Percentiles rank a stretch among this genome's conserved stretches.
Conservation (phyloP, 129 eudicot genomes). For the Escallonia rubra region DNA sequence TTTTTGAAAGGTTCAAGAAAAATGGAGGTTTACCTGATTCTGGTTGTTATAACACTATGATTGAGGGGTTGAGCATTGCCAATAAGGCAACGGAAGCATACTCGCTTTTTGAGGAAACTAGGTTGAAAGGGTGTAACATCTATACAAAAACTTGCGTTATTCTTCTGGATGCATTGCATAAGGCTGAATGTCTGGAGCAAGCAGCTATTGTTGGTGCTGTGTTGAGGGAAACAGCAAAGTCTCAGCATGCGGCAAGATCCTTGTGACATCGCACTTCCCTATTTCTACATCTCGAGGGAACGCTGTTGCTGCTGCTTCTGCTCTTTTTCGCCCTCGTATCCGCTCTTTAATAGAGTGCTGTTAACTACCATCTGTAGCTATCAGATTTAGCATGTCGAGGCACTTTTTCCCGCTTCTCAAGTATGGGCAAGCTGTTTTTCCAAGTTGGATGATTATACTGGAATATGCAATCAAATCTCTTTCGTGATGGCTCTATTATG, state of each 20-base stretch:
- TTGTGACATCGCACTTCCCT: constrained; percentile 5
- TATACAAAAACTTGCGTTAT: constrained; percentile 79
- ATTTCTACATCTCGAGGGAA: too few relatives aligned
- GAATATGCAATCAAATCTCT: too few relatives aligned
- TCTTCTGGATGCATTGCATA: constrained; percentile 88
- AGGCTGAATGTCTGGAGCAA: constrained; percentile 90
- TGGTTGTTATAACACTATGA: constrained; percentile 80
- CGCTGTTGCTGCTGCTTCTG: too few relatives aligned
- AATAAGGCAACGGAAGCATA: constrained; percentile 79
- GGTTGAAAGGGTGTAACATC: constrained; percentile 66
- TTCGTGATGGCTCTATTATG: too few relatives aligned
- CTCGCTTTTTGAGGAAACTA: constrained; percentile 70
- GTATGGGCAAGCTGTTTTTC: too few relatives aligned
- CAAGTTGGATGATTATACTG: too few relatives aligned
- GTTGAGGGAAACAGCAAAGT: constrained; percentile 76
- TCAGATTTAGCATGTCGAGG: too few relatives aligned
- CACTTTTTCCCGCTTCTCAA: too few relatives aligned
- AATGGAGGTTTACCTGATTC: constrained; percentile 83
- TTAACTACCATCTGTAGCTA: too few relatives aligned
- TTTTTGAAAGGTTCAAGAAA: constrained; percentile 70
- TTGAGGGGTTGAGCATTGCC: constrained; percentile 76
- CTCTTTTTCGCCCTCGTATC: too few relatives aligned
- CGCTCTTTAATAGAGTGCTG: too few relatives aligned
- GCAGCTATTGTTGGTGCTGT: constrained; percentile 95
- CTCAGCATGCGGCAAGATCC: constrained; percentile 77